Base-by-base conservation (phyloP, 2,329 filamentous ascomycete species). In the Zarea fungicola region DNA sequence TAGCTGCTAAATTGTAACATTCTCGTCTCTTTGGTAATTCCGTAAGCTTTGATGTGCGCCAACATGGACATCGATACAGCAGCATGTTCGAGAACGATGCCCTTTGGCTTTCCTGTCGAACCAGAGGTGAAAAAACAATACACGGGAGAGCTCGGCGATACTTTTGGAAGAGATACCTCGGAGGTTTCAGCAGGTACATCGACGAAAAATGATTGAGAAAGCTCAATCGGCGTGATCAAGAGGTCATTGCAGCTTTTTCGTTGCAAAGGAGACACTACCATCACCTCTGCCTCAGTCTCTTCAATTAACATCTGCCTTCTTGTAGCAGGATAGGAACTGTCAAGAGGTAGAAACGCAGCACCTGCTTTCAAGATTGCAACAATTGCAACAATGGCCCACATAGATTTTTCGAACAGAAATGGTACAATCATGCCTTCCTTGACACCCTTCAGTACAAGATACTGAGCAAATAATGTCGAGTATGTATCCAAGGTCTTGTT, bases 81-180 rank as follows among this genome's bases (percentile, higher is more conserved):
- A 2, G 40, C 50, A 50, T 59, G 57, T 8, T 54, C 52, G n/a
- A 62, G 53, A 16, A 75, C 64, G n/a, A 76, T 71, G 28, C 74
- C 75, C 60, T 77, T 78, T 3, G 75, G 75, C 31, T 64, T 62
- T 6, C 75, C 75, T 1, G 74, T 77, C 18, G 69, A 74, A 19
- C 75, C 75, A n/a, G 74, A 76, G 16, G 75, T 77, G 55, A 77
- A 77, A 57, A 76, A 72, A 53, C 76, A 70, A 23, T 60, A 60
- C 10, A 45, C 39, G 2, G 41, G 13, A 26, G 45, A 25, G 2
- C 34, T 25, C 9, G 51, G 23, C 6, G 28, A 35, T 8, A 25
- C 35, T 22, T 19, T 26, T 9, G 22, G 36, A 2, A 32, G 28
- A 8, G 36, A 16, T 18, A 26, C 14, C 9, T 3, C 18, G 10